Evolutionary conservation across 192 early-diverging fungal species (phyloP), one percentile per base, ranked within the genome.

Genomic region (Dissophora globulifera): DNA sequence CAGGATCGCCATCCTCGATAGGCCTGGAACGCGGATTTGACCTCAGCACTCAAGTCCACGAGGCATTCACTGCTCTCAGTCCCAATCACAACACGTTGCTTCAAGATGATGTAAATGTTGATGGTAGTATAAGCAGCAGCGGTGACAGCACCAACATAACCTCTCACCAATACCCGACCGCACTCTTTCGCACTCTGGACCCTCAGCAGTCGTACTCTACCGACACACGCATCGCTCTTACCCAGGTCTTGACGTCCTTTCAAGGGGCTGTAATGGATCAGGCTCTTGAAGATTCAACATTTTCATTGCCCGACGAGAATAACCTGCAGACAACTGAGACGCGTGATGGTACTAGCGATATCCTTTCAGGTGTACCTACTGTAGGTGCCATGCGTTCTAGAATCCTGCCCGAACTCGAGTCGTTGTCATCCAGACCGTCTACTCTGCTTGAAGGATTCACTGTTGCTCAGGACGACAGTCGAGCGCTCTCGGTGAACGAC

Each of bases 181-280:
- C 58, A 11, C 9, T n/a, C n/a, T 50, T 33, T 22, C 29, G 25
- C 4, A 6, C 32, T 27, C 25, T 54, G 43, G 46, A 57, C 7
- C 19, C 38, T 42, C 45, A 50, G 19, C 48, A 40, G 17, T 30
- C 8, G 2, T 68, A 58, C 30, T 20, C 48, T 1, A 23, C 45
- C 10, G 49, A 42, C 56, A 58, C 54, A 9, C 54, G 42, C 35
- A 16, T 58, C 4, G 66, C 54, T 19, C 66, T 58, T 22, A 31
- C 48, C 1, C 66, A 58, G 41, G 56, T 58, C 35, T 35, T 68
- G 11, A 29, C 56, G 2, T 58, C 66, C 2, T 51, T 68, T 31
- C 55, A 58, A 6, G 66, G 50, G 1, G 33, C 56, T 1, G 13
- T 33, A 23, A 35, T 66, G 11, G 52, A 46, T 9, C 51, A 46